Evolutionary conservation across 2,329 filamentous ascomycete genomes (phyloP).

Genomic region (Coccinonectria pachysandricola): DNA sequence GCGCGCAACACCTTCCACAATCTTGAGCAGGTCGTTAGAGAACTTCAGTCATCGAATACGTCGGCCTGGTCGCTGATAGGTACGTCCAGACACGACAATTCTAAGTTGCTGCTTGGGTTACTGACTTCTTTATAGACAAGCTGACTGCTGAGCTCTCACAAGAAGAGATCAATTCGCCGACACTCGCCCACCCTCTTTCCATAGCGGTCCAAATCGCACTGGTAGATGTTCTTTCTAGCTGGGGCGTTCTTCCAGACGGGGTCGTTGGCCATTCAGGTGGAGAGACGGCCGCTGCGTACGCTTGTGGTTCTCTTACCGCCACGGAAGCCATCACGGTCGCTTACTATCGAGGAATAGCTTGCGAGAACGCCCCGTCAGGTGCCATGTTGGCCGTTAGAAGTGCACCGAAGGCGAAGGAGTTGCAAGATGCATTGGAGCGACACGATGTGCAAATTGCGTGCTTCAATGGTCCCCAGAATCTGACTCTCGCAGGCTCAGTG

Average conservation of each 20-base stretch:
- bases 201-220: constrained; percentile 12
- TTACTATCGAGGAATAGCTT: constrained; percentile 13
- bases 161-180: constrained; percentile 9
- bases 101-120: background rate
- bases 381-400: constrained; percentile 12
- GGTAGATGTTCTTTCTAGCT: constrained; percentile 10
- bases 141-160: constrained; percentile 8
- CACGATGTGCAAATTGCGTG: constrained; percentile 14
- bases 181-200: constrained; percentile 12
- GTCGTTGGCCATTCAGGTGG: constrained; percentile 14
- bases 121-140: constrained; percentile 9
- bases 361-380: constrained; percentile 11
- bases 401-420: constrained; percentile 8
- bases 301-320: constrained; percentile 13
- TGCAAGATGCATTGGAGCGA: constrained; percentile 9
- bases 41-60: constrained; percentile 5
- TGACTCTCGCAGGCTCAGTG: constrained; percentile 11
- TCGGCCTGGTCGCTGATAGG: constrained; percentile 9
- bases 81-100: background rate
- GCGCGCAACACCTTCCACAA: constrained; percentile 10
- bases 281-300: constrained; percentile 14
- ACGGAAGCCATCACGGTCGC: constrained; percentile 12
- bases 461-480: constrained; percentile 14
- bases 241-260: constrained; percentile 10
- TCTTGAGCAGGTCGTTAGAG: constrained; percentile 8